Conservation (phyloP, 345 rosid genomes). For the Lepidium aucheri region DNA sequence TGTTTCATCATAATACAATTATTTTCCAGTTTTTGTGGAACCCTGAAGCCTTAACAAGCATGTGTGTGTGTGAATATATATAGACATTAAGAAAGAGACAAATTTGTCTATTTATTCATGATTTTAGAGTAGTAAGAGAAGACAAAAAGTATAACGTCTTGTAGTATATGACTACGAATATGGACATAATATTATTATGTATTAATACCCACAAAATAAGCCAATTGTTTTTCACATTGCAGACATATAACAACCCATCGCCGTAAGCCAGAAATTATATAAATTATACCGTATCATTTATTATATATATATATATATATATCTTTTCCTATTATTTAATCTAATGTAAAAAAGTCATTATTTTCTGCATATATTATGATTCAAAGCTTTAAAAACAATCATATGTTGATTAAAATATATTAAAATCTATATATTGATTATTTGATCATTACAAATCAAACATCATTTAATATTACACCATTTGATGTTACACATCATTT, state of each 20-base stretch:
- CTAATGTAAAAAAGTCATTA: too few relatives aligned
- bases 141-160: constrained; percentile 18
- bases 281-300: too few relatives aligned
- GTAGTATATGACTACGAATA: constrained; percentile 11
- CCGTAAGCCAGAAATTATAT: not conserved
- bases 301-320: not conserved
- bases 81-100: constrained; percentile 26
- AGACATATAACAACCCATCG: constrained; percentile 10
- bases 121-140: constrained; percentile 16
- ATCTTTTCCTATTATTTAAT: too few relatives aligned
- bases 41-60: not conserved
- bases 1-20: constrained; percentile 6
- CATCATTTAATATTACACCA: too few relatives aligned
- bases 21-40: constrained; percentile 23
- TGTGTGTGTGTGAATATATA: not conserved
- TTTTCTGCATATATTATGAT: too few relatives aligned
- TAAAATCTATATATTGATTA: too few relatives aligned
- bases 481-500: too few relatives aligned
- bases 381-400: too few relatives aligned
- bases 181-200: constrained; percentile 2
- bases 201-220: constrained; percentile 11
- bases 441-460: too few relatives aligned
- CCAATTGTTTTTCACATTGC: constrained; percentile 1
- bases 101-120: constrained; percentile 16
- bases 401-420: too few relatives aligned